phyloP scores from a whole-genome alignment of 2,329 filamentous ascomycete genomes.

The Hypoxylon sp. region DNA sequence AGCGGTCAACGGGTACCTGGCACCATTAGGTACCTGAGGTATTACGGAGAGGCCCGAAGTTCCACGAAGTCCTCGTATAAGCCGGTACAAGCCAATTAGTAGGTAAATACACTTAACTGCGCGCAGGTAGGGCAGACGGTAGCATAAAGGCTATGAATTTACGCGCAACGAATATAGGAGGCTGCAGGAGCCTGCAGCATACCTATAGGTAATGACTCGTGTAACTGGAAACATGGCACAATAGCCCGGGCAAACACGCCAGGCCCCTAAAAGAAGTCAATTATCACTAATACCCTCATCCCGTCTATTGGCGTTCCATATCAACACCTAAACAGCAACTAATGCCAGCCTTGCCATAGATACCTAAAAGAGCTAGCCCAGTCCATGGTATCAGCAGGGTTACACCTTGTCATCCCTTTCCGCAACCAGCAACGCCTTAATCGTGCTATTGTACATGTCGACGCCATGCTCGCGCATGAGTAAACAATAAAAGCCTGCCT shows the following conservation, averaged over 20 bases:
- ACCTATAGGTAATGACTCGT: no score
- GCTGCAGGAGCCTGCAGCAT: no score
- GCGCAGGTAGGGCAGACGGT: no score
- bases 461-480: not conserved
- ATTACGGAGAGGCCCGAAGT: no score
- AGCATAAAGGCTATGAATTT: no score
- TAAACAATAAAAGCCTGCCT: not conserved
- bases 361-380: constrained; percentile 2
- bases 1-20: no score
- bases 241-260: not conserved
- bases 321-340: constrained; percentile 4
- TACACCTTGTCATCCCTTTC: constrained; percentile 9
- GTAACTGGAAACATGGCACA: no score
- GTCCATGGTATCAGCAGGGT: constrained; percentile 18
- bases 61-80: no score
- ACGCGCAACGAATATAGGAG: no score
- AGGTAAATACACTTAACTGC: no score
- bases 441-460: constrained; percentile 16
- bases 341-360: not conserved
- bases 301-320: not conserved
- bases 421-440: constrained; percentile 22
- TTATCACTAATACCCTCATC: constrained; percentile 1
- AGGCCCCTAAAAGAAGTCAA: not conserved
- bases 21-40: no score
- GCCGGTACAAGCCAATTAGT: no score